A percentile compares a stretch with the other conserved stretches of the same genome.
phyloP scores from a whole-genome alignment of 75 land plant species.

The Pinus taeda region DNA sequence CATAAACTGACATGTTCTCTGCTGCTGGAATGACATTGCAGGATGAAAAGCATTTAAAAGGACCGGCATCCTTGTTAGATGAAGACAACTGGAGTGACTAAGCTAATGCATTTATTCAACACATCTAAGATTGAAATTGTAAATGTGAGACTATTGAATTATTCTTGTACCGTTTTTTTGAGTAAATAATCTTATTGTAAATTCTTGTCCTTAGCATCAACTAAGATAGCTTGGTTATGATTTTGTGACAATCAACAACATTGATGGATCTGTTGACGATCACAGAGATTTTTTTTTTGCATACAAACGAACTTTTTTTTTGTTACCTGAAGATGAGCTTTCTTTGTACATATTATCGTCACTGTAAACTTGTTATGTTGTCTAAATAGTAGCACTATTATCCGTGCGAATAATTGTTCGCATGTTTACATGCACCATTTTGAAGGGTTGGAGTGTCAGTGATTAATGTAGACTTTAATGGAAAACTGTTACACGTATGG shows the following conservation, averaged over 20 bases:
- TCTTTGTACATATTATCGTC: constrained; percentile 5
- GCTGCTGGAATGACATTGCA: constrained; percentile 2
- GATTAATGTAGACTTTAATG: neutral
- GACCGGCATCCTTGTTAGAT: constrained; percentile 1
- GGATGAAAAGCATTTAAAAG: constrained; percentile 6
- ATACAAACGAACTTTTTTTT: neutral
- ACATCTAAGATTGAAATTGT: neutral
- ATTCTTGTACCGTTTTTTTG: neutral
- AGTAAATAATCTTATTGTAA: neutral
- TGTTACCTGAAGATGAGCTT: neutral
- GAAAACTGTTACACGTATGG: neutral
- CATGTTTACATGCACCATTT: neutral
- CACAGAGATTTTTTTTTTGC: neutral
- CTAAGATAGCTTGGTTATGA: neutral
- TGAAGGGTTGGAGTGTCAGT: neutral
- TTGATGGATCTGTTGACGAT: neutral
- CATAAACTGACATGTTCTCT: neutral
- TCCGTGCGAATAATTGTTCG: neutral
- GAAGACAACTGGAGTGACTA: constrained; percentile 12
- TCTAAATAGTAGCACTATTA: neutral
- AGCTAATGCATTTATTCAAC: neutral
- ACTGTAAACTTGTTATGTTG: neutral
- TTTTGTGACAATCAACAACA: neutral
- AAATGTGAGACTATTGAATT: neutral
- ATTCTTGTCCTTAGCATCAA: neutral